Conservation (phyloP, 495 filamentous ascomycete genomes). For the Neurospora cerealis region DNA sequence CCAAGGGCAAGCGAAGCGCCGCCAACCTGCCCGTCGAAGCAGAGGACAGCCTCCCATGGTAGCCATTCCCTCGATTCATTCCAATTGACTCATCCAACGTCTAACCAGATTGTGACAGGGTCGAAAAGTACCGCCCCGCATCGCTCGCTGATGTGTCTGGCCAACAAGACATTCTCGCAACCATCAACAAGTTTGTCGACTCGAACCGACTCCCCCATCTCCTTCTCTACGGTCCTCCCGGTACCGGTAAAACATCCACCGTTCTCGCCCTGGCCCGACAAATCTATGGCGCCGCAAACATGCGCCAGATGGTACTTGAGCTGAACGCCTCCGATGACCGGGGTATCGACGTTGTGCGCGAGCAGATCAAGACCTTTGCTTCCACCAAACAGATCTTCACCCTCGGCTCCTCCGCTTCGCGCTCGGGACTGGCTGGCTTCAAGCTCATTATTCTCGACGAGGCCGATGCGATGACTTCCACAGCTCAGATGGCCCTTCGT, state of each 20-base stretch:
- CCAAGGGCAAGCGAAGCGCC: conserved; percentile 81
- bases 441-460: conserved; percentile 98
- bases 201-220: conserved; percentile 90
- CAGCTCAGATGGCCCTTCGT: conserved; percentile 92
- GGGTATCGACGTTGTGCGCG: conserved; percentile 95
- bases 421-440: conserved; percentile 55
- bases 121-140: conserved; percentile 95
- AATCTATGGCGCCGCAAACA: conserved; percentile 86
- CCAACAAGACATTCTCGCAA: conserved; percentile 95
- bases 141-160: conserved; percentile 87
- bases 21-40: conserved; percentile 91
- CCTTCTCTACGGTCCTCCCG: conserved; percentile 93
- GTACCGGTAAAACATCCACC: conserved; percentile 96
- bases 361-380: conserved; percentile 98
- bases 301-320: conserved; percentile 97
- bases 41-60: conserved; percentile 93
- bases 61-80: conserved; percentile 9
- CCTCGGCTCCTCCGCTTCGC: conserved; percentile 23
- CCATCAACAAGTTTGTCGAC: conserved; percentile 94
- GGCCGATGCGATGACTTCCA: conserved; percentile 95
- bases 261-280: conserved; percentile 80
- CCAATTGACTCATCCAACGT: too few species aligned
- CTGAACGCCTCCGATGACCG: conserved; percentile 94
- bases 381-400: conserved; percentile 56
- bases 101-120: conserved; percentile 43